Percentiles rank a stretch among this genome's conserved stretches.
phyloP scores from a whole-genome alignment of 2,329 filamentous ascomycete genomes.

The Sclerotinia nivalis region DNA sequence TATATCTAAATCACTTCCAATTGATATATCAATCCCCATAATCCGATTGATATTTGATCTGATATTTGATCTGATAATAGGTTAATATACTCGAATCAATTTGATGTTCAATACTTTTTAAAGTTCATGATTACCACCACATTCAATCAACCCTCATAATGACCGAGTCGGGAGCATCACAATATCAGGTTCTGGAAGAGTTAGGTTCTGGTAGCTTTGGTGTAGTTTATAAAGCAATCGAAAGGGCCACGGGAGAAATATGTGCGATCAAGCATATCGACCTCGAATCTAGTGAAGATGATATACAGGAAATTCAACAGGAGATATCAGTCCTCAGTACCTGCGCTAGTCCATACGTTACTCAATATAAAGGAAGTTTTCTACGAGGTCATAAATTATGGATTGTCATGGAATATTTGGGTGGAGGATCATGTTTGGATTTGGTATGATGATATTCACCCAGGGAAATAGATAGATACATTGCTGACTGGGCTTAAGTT shows the following conservation, averaged over 20 bases:
- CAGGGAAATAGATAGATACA: not conserved
- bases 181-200: conserved; percentile 95
- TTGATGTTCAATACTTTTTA: too few relatives aligned
- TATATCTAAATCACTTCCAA: not conserved
- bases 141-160: not conserved
- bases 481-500: conserved; percentile 54
- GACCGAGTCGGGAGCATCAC: conserved; percentile 55
- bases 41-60: too few relatives aligned
- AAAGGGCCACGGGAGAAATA: conserved; percentile 84
- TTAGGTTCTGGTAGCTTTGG: conserved; percentile 89
- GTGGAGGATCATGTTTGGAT: conserved; percentile 92
- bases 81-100: too few relatives aligned
- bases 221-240: conserved; percentile 94
- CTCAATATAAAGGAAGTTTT: conserved; percentile 95
- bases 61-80: not conserved
- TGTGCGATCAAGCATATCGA: conserved; percentile 99
- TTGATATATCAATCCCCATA: not conserved
- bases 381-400: conserved; percentile 95
- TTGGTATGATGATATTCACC: conserved; percentile 59
- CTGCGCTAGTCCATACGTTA: conserved; percentile 90
- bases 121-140: too few relatives aligned
- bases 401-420: conserved; percentile 99
- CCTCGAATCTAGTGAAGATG: conserved; percentile 96
- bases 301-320: conserved; percentile 96
- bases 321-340: conserved; percentile 95